phyloP scores from a whole-genome alignment of 495 filamentous ascomycete species.

The Cetradonia linearis region DNA sequence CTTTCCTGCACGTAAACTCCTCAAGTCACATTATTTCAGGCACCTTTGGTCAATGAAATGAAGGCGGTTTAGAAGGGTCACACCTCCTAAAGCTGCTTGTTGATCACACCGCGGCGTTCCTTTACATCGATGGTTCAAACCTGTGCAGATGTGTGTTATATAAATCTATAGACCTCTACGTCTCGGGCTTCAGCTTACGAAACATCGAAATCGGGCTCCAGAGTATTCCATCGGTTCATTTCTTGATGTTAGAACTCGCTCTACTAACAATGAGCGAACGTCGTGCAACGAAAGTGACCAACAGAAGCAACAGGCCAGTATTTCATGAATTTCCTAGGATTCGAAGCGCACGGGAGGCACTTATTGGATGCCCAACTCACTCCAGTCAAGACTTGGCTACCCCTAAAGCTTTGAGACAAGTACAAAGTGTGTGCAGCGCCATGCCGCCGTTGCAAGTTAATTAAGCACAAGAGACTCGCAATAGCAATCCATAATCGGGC shows the following conservation, averaged over 20 bases:
- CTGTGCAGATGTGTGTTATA: background rate
- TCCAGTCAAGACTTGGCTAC: background rate
- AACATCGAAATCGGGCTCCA: slow-evolving; percentile 88
- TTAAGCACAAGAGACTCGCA: background rate
- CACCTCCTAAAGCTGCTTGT: background rate
- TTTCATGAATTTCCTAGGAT: slow-evolving; percentile 32
- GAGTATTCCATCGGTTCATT: slow-evolving; percentile 85
- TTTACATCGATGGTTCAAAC: background rate
- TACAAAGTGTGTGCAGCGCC: background rate
- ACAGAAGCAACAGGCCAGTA: slow-evolving; percentile 60
- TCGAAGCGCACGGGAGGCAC: background rate
- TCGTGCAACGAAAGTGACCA: slow-evolving; percentile 76
- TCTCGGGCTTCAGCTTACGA: slow-evolving; percentile 50
- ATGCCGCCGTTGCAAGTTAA: background rate
- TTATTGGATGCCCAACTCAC: background rate
- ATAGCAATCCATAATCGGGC: background rate
- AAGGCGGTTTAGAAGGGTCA: background rate
- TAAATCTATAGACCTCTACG: background rate
- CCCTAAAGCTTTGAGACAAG: background rate
- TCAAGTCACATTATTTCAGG: background rate
- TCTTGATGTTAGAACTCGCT: slow-evolving; percentile 76
- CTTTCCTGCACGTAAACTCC: background rate
- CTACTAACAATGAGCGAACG: slow-evolving; percentile 64
- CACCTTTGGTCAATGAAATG: background rate
- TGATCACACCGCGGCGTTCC: background rate